Base-by-base conservation (phyloP, 441 rosid genomes). In the Populus hybrid region DNA sequence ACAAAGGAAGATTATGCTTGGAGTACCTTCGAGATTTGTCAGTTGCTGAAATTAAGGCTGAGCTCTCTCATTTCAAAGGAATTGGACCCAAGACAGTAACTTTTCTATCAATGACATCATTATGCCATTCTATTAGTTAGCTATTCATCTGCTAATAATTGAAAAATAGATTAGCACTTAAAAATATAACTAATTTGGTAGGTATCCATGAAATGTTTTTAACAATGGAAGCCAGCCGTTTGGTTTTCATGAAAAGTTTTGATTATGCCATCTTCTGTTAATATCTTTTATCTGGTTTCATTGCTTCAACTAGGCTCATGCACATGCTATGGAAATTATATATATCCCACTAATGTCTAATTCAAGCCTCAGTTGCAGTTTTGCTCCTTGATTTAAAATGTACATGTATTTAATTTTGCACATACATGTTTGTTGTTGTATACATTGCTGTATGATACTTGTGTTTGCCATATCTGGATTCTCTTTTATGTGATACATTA, bases 11-110 rank as follows among this genome's bases (percentile, higher is more conserved):
- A 64, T 83, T 94, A 73, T 93, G 97, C 79, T 88, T 94, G 86
- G 97, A 94, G 78, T 92, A 93, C 78, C 80, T 94, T 77, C 83
- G 90, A 20, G 81, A 80, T 74, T 81, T 94, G 71, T 84, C 95
- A 0, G 80, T 93, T 11, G 88, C 83, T 73, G 91, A 92, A 77
- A 83, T 93, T 8, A 93, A 92, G 84, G 77, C 88, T 0, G 99
- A 93, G 90, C 94, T 93, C 72, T 93, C 97, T 76, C 84, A 82
- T 74, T 91, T 90, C 74, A 92, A 90, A 83, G 97, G 97, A 77
- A 74, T 94, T 80, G 95, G 95, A n/a, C 95, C 97, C 20, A 94
- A 93, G 83, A 94, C 93, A 82, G 99, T 93, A 86, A 79, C 21
- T 72, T 75, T 18, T 40, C 50, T 31, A 6, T 36, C n/a, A 2